phyloP scores from a whole-genome alignment of 371 early-diverging fungal genomes.

The Nosema muscidifuracis region DNA sequence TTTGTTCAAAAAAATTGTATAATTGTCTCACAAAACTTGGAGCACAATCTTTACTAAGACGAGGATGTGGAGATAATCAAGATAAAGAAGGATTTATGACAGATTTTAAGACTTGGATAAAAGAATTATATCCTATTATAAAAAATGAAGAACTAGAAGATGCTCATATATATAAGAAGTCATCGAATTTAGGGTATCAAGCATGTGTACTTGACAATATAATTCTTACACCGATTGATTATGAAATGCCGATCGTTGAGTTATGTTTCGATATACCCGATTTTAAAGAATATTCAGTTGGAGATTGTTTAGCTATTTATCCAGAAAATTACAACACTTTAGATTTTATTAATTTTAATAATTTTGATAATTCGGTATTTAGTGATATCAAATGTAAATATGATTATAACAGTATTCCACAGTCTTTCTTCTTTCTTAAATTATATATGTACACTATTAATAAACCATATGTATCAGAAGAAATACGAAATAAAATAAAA shows the following conservation, averaged over 20 bases:
- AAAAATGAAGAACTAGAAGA: not conserved
- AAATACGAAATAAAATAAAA: conserved; percentile 31
- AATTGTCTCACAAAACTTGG: conserved; percentile 79
- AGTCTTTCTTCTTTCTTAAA: conserved; percentile 33
- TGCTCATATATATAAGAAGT: conserved; percentile 7
- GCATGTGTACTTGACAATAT: not conserved
- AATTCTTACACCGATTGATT: conserved; percentile 20
- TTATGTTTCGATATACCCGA: conserved; percentile 49
- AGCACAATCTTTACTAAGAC: conserved; percentile 67
- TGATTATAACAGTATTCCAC: conserved; percentile 55
- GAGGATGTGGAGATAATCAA: conserved; percentile 88
- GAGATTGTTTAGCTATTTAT: conserved; percentile 54
- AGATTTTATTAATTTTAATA: conserved; percentile 38
- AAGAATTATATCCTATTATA: conserved; percentile 9
- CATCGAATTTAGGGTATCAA: not conserved
- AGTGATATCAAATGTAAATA: conserved; percentile 2
- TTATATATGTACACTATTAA: not conserved
- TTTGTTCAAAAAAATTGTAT: conserved; percentile 79
- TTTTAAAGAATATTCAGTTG: conserved; percentile 43
- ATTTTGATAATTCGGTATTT: conserved; percentile 9
- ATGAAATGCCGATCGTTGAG: conserved; percentile 40
- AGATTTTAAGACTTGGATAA: conserved; percentile 23
- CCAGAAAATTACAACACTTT: conserved; percentile 45
- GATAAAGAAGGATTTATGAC: conserved; percentile 74
- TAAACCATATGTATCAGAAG: too few relatives aligned